Percentiles rank a stretch among this genome's conserved stretches.
Conservation (phyloP, 2,329 filamentous ascomycete genomes). For the Fusarium sp. region DNA sequence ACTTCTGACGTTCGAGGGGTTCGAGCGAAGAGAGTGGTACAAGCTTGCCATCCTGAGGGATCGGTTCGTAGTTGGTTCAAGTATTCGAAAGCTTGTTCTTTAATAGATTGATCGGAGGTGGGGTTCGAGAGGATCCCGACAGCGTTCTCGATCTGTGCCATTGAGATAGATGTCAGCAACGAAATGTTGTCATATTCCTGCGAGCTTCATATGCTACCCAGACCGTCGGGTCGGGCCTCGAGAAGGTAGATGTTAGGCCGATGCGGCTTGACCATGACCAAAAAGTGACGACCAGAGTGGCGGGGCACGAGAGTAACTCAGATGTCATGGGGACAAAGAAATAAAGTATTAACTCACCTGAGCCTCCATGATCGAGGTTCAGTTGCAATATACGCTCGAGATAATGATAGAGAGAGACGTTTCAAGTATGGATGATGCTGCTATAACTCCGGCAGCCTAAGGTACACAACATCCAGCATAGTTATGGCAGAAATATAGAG, state of each 20-base stretch:
- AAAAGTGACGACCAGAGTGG: slow-evolving; percentile 43
- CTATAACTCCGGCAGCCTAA: slow-evolving; percentile 59
- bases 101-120: slow-evolving; percentile 77
- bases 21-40: slow-evolving; percentile 85
- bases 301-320: slow-evolving; percentile 46
- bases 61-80: slow-evolving; percentile 82
- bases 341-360: slow-evolving; percentile 54
- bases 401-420: not conserved
- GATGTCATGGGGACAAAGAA: slow-evolving; percentile 42
- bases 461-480: slow-evolving; percentile 58
- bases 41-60: slow-evolving; percentile 89
- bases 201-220: slow-evolving; percentile 26
- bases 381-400: slow-evolving; percentile 29
- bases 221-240: slow-evolving; percentile 24
- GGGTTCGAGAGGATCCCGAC: slow-evolving; percentile 94
- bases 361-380: slow-evolving; percentile 58
- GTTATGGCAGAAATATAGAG: slow-evolving; percentile 47
- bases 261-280: slow-evolving; percentile 36
- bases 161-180: slow-evolving; percentile 30
- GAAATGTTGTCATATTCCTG: slow-evolving; percentile 1
- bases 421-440: slow-evolving; percentile 50
- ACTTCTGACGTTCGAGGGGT: slow-evolving; percentile 82
- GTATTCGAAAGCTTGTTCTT: slow-evolving; percentile 85
- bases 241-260: slow-evolving; percentile 37
- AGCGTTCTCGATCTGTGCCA: slow-evolving; percentile 84